Evolutionary conservation across 2,329 filamentous ascomycete species (phyloP).

Genomic region (Monosporascus cannonballus): DNA sequence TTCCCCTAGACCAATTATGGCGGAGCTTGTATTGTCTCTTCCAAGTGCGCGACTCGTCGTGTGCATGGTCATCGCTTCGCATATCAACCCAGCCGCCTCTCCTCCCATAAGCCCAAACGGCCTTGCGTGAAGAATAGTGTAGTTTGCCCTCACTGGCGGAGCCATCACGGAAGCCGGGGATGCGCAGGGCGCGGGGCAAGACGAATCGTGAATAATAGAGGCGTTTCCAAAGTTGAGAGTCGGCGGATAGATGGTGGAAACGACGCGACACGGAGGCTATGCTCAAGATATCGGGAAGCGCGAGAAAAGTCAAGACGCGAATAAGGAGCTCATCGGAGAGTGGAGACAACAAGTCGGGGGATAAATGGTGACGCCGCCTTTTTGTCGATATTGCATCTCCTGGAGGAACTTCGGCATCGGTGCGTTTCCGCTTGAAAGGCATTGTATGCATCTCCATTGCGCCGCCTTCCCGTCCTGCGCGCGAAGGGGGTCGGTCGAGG

Average conservation of each 20-base stretch:
- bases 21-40: slow-evolving; percentile 77
- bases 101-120: slow-evolving; percentile 41
- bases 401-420: slow-evolving; percentile 10
- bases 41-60: slow-evolving; percentile 18
- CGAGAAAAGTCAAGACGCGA: slow-evolving; percentile 73
- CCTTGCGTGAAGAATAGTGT: slow-evolving; percentile 37
- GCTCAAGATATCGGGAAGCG: slow-evolving; percentile 60
- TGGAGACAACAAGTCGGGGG: slow-evolving; percentile 57
- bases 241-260: slow-evolving; percentile 65
- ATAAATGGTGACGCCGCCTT: slow-evolving; percentile 28
- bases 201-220: slow-evolving; percentile 87
- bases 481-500: background rate
- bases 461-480: background rate
- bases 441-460: slow-evolving; percentile 3
- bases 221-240: slow-evolving; percentile 86
- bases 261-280: slow-evolving; percentile 64
- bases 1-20: slow-evolving; percentile 85
- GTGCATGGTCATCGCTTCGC: slow-evolving; percentile 38
- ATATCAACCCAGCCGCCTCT: slow-evolving; percentile 45
- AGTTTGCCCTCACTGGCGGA: slow-evolving; percentile 29
- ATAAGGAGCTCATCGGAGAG: slow-evolving; percentile 86
- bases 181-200: slow-evolving; percentile 68
- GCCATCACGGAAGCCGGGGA: slow-evolving; percentile 56
- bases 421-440: slow-evolving; percentile 18
- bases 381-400: slow-evolving; percentile 29